Base-by-base conservation (phyloP, 164 flowering plant species). In the Vitis rotundifolia region DNA sequence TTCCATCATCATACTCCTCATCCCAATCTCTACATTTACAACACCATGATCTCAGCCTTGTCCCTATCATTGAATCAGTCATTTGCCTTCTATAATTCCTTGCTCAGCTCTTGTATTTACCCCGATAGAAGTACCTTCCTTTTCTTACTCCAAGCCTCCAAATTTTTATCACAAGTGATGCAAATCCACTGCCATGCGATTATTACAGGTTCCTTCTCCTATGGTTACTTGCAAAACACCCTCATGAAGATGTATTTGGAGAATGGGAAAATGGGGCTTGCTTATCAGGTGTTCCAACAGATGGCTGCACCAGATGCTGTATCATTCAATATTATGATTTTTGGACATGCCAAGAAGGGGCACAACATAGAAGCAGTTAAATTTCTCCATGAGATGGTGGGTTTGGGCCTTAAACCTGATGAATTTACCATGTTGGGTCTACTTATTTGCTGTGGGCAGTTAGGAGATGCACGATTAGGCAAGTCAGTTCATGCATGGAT, bases 401-500 rank as follows among this genome's bases (percentile, higher is more conserved):
- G 16, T 62, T 66, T 61, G 3, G 82, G 81, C 28, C 67, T 84
- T 49, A 71, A 73, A 19, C 80, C 87, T 62, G 91, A 87, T 52
- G 82, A 82, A 10, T 84, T 71, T 67, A 85, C 88, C 10, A 73
- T 81, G 70, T 77, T 79, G 22, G 84, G 84, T 65, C 80, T 80
- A 7, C 84, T 87, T 55, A 71, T 77, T 37, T 78, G 70, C 14
- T 81, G 77, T 76, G 88, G 86, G 44, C 69, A 59, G 14, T 52
- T 83, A 53, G 71, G 76, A 51, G 74, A 81, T 37, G 26, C 65
- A 49, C 71, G 26, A 44, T 49, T 62, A 14, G 91, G 88, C 55
- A 84, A 80, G 63, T 80, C 85, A 58, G 71, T 86, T 77, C 91
- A 87, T 76, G 84, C 79, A 47, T 82, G 84, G 85, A 79, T 84